Evolutionary conservation across 345 rosid genomes (phyloP), one percentile per base, ranked within the genome.

Genomic region (Dimocarpus longan): DNA sequence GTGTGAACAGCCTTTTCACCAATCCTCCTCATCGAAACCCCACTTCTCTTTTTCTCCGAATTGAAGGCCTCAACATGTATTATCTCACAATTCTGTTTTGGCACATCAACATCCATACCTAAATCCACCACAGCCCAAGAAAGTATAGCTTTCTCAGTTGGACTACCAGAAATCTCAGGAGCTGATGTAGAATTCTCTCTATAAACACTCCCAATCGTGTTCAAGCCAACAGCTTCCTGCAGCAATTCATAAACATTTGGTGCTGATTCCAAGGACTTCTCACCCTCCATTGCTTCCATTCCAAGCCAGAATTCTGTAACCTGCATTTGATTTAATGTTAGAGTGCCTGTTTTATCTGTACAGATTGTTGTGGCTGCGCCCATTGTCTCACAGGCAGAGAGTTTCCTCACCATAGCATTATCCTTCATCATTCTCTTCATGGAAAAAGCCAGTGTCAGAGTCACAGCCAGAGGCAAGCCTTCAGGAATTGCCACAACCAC

Each of bases 321-420:
- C 66, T 75, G 80, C 89, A 89, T 86, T 56, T 86, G 73, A 24
- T 86, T 87, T 60, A 87, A 71, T 21, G 92, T 89, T 54, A 87
- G 81, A 28, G 92, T 87, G 13, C 90, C 90, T 24, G 90, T 89
- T 59, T 89, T 89, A 69, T 89, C 90, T 0, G 87, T 89, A 79
- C 90, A 89, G 70, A 89, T 87, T 63, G 77, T 87, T 6, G 90
- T 89, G 69, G 89, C 89, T 3, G 92, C 85, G 7, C 92, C 88
- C 89, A 89, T 87, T 0, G 92, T 89, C 78, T 85, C 92, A 28
- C 91, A 89, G 5, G 91, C 88, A 12, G 90, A 85, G 24, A 89
- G 90, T 39, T 84, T 87, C 24, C 92, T 70, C 16, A 86, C 91
- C 86, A 85, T 68, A 19, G 90, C 86, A n/a, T 83, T 80, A 46